Evolutionary conservation across 2,329 filamentous ascomycete genomes (phyloP), one percentile per base, ranked within the genome.

Genomic region (Fusarium marasasianum): DNA sequence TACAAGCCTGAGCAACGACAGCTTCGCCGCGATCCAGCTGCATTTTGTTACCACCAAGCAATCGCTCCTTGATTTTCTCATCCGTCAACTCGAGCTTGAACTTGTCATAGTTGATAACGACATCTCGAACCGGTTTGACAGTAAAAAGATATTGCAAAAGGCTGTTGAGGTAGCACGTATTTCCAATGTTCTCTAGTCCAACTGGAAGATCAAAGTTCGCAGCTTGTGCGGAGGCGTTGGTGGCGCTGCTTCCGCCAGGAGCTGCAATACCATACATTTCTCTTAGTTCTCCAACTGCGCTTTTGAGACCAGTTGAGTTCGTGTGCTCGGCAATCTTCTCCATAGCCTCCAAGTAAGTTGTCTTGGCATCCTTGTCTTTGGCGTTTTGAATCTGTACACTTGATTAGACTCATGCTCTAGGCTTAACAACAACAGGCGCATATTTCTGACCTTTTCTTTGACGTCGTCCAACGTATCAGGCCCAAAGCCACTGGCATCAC

Each of bases 151-250:
- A 98, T 78, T 99, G 96, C 15, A 99, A 87, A 55, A 99, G 89
- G 83, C 96, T 98, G 85, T 99, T 99, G 62, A 99, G 87, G 79
- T 99, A 99, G 81, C 96, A 99, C 0, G 97, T 99, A 79, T 99
- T 99, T 67, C 96, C 95, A 65, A 98, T 97, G 77, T 98, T 99
- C 72, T 91, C 89, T 11, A 98, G 87, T 1, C 96, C 96, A 29
- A 97, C 93, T 1, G 96, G 96, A 81, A 94, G 91, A 37, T 89
- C 86, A 53, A 83, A 77, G 63, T 85, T 78, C 20, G 79, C 78
- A 7, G 77, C 63, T 44, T 60, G 71, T 22, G 48, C 43, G 24
- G 48, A 50, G 29, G 17, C 47, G 43, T 59, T 44, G 8, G 37
- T 14, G 31, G 11, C 45, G 14, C 43, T 44, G 26, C 48, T 69